phyloP scores from a whole-genome alignment of 2,329 filamentous ascomycete genomes.

The Botrytis paeoniae region DNA sequence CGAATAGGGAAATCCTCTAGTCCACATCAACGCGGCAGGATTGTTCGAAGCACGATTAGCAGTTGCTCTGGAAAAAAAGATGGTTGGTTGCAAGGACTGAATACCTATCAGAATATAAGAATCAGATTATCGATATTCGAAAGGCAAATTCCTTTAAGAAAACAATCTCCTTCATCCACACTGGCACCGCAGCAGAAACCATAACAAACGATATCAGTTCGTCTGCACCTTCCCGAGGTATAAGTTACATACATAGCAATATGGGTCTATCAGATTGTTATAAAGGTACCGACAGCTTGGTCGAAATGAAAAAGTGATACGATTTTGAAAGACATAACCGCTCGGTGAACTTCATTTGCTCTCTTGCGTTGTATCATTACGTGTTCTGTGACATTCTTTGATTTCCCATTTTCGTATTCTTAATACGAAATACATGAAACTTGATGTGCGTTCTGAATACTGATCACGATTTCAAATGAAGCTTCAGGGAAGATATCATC shows the following conservation, averaged over 20 bases:
- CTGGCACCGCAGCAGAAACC: neutral
- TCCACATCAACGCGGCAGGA: neutral
- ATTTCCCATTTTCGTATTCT: neutral
- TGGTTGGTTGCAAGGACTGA: neutral
- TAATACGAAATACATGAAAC: neutral
- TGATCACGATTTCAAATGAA: neutral
- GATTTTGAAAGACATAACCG: neutral
- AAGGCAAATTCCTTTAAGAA: neutral
- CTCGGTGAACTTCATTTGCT: neutral
- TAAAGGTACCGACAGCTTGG: constrained; percentile 14
- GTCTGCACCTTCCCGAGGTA: constrained; percentile 10
- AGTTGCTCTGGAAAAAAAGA: neutral
- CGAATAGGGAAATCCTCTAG: neutral
- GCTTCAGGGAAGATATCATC: neutral
- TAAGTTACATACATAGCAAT: neutral
- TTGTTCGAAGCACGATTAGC: neutral
- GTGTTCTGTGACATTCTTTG: constrained; percentile 5
- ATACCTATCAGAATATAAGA: neutral
- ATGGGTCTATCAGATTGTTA: constrained; percentile 2
- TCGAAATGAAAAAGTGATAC: constrained; percentile 5
- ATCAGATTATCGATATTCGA: neutral
- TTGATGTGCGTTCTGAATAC: neutral
- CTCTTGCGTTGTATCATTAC: constrained; percentile 7
- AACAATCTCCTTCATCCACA: neutral
- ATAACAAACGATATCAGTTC: neutral